phyloP scores from a whole-genome alignment of 495 filamentous ascomycete genomes.

The Xylaria sp. region DNA sequence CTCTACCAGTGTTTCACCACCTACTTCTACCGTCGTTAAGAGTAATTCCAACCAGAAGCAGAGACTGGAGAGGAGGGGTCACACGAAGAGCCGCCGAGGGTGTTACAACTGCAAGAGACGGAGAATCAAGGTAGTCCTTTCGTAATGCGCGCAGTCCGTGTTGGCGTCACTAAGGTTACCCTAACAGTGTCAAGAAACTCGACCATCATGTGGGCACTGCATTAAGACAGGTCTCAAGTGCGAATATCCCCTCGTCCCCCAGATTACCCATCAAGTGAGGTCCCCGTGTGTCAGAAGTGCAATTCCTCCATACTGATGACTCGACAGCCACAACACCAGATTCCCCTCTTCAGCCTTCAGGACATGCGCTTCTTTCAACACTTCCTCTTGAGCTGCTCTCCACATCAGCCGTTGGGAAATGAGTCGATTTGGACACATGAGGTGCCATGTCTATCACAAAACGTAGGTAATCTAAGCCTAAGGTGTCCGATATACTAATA shows the following conservation, averaged over 20 bases:
- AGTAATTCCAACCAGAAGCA: conserved; percentile 33
- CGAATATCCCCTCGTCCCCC: conserved; percentile 60
- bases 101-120: conserved; percentile 71
- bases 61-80: conserved; percentile 54
- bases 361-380: conserved; percentile 71
- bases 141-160: neutral
- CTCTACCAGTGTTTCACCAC: conserved; percentile 20
- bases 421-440: conserved; percentile 65
- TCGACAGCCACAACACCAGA: conserved; percentile 48
- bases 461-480: conserved; percentile 45
- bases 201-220: conserved; percentile 66
- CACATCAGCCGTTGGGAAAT: conserved; percentile 65
- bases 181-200: conserved; percentile 63
- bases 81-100: conserved; percentile 68
- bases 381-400: conserved; percentile 63
- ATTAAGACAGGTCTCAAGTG: conserved; percentile 62
- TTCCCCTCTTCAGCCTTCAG: conserved; percentile 58
- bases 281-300: neutral
- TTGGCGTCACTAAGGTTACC: conserved; percentile 2
- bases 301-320: conserved; percentile 18
- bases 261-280: conserved; percentile 50
- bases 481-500: conserved; percentile 10
- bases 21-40: conserved; percentile 18
- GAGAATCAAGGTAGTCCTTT: conserved; percentile 60
- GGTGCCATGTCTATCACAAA: conserved; percentile 62